Conservation (phyloP, 371 early-diverging fungal genomes). For the Nematocida sp. region DNA sequence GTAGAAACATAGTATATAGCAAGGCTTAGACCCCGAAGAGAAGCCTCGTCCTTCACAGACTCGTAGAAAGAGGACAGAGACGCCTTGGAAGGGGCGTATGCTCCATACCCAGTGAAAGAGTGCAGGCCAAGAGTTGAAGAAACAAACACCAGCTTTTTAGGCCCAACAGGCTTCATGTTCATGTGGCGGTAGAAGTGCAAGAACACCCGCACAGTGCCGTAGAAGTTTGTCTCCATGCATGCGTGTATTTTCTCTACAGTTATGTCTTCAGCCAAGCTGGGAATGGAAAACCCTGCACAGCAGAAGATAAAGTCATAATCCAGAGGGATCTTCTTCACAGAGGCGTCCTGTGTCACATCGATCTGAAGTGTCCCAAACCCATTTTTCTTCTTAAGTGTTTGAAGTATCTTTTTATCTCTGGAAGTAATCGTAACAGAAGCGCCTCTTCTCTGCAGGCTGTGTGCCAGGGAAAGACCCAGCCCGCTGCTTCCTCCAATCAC, state of each 20-base stretch:
- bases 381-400: conserved; percentile 59
- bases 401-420: conserved; percentile 67
- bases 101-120: conserved; percentile 71
- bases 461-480: conserved; percentile 74
- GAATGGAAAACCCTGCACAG: conserved; percentile 72
- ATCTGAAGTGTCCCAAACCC: neutral
- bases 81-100: conserved; percentile 75
- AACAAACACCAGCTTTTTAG: conserved; percentile 69
- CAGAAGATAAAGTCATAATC: conserved; percentile 69
- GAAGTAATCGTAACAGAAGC: conserved; percentile 81
- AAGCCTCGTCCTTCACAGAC: conserved; percentile 71
- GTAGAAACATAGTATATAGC: conserved; percentile 75
- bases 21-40: conserved; percentile 68
- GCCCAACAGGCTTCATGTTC: conserved; percentile 59
- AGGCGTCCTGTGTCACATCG: conserved; percentile 48
- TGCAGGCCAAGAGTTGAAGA: conserved; percentile 71
- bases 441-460: conserved; percentile 69
- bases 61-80: conserved; percentile 69
- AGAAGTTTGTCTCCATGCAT: conserved; percentile 71
- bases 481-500: conserved; percentile 86
- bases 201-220: conserved; percentile 68
- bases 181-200: conserved; percentile 2
- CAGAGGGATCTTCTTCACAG: neutral
- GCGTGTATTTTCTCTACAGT: conserved; percentile 67
- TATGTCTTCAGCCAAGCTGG: conserved; percentile 71